Conservation (phyloP, 139 green algal species). For the Auxenochlorella pyrenoidosa region DNA sequence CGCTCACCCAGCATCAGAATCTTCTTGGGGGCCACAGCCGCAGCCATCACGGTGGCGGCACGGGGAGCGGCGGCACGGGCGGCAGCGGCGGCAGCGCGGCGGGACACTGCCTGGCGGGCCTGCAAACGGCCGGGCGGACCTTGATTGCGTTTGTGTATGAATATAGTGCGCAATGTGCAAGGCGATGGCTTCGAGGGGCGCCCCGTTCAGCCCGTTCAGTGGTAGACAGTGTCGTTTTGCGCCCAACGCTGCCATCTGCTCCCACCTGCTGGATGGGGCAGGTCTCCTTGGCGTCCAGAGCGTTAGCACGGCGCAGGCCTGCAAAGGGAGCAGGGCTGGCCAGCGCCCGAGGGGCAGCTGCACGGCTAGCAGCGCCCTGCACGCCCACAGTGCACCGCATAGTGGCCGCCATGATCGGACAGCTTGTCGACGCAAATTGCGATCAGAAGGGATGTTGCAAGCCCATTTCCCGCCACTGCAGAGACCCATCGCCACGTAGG, state of each 20-base stretch:
- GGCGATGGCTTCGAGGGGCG: neutral
- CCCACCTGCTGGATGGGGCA: conserved; percentile 21
- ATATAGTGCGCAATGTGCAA: neutral
- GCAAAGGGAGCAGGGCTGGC: conserved; percentile 8
- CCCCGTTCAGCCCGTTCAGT: neutral
- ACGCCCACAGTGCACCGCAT: conserved; percentile 1
- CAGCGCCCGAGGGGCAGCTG: neutral
- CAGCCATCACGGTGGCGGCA: conserved; percentile 14
- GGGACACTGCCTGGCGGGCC: neutral
- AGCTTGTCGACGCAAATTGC: neutral
- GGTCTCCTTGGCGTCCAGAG: neutral
- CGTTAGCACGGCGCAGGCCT: neutral
- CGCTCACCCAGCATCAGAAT: conserved; percentile 89
- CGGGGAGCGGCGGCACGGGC: neutral
- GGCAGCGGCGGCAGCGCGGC: neutral
- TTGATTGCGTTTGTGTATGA: neutral
- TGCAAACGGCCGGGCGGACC: neutral
- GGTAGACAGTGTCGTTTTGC: neutral
- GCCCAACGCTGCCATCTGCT: neutral
- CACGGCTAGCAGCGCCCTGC: neutral
- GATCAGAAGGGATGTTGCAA: too few species aligned
- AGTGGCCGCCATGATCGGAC: neutral
- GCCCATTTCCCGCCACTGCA: too few species aligned
- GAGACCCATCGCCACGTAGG: too few species aligned
- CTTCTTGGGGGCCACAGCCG: conserved; percentile 75